Conservation (phyloP, 345 rosid genomes). For the Camelina hispida region DNA sequence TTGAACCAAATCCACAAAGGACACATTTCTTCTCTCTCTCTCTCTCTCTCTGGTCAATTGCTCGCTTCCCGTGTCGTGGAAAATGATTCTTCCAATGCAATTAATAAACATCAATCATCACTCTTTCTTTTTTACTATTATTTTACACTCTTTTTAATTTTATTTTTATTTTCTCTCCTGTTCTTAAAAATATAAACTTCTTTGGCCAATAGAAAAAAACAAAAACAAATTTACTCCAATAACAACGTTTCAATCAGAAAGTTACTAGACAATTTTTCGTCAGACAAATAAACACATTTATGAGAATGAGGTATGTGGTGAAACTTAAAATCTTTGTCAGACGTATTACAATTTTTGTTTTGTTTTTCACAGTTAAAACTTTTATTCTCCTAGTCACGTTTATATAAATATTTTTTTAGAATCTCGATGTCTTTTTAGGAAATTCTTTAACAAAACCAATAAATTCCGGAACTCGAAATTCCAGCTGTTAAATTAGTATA, state of each 20-base stretch:
- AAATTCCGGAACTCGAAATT: constrained; percentile 37
- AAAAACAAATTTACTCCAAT: background rate
- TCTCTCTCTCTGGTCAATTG: constrained; percentile 43
- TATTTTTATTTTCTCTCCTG: no score
- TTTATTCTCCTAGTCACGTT: background rate
- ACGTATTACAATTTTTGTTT: background rate
- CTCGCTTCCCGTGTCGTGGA: constrained; percentile 45
- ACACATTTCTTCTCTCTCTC: constrained; percentile 5
- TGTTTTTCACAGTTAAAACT: background rate
- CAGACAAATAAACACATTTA: background rate
- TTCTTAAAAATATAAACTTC: no score
- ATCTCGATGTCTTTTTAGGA: constrained; percentile 29
- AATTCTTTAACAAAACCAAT: constrained; percentile 37
- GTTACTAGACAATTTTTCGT: background rate
- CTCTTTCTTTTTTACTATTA: no score
- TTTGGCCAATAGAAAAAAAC: background rate
- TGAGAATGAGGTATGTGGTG: background rate
- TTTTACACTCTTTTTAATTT: no score
- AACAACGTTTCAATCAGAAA: no score
- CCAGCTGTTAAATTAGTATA: constrained; percentile 6
- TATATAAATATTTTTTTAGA: background rate
- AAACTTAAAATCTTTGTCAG: constrained; percentile 32
- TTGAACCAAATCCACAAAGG: constrained; percentile 25
- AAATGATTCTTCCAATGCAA: constrained; percentile 29
- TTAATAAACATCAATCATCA: constrained; percentile 26